Conservation (phyloP, 495 filamentous ascomycete species). For the Penicillium taxi region DNA sequence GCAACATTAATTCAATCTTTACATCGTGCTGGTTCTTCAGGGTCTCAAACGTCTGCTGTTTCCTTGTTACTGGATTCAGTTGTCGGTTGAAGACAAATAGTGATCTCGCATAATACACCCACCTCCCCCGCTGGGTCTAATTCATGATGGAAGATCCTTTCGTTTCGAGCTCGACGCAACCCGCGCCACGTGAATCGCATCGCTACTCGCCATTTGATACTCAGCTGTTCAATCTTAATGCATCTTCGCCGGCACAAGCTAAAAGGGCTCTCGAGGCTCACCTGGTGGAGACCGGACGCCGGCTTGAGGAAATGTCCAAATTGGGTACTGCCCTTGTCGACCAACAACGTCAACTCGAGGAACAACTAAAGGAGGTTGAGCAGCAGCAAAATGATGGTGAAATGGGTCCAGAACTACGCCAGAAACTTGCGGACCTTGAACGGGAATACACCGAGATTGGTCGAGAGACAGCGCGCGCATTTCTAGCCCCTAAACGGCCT, state of each 20-base stretch:
- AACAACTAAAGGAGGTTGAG: slow-evolving; percentile 77
- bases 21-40: slow-evolving; percentile 16
- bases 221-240: slow-evolving; percentile 68
- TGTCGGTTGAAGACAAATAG: slow-evolving; percentile 19
- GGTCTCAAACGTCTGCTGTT: slow-evolving; percentile 21
- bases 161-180: slow-evolving; percentile 31
- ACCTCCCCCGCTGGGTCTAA: slow-evolving; percentile 12
- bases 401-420: slow-evolving; percentile 73
- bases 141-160: slow-evolving; percentile 51
- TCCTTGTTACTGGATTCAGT: slow-evolving; percentile 21
- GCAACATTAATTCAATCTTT: slow-evolving; percentile 1
- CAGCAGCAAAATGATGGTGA: slow-evolving; percentile 70
- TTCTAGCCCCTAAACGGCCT: slow-evolving; percentile 71
- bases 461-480: slow-evolving; percentile 78
- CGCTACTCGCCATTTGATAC: slow-evolving; percentile 74
- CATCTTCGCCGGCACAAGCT: slow-evolving; percentile 72
- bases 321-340: slow-evolving; percentile 77
- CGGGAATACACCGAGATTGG: slow-evolving; percentile 94
- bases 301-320: slow-evolving; percentile 83
- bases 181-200: slow-evolving; percentile 46
- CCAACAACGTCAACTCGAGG: slow-evolving; percentile 72
- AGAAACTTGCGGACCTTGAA: slow-evolving; percentile 79
- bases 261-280: slow-evolving; percentile 86
- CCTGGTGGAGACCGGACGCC: slow-evolving; percentile 78
- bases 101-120: too few species aligned